Conservation (phyloP, 2,329 filamentous ascomycete species). For the Aureobasidium sp. region DNA sequence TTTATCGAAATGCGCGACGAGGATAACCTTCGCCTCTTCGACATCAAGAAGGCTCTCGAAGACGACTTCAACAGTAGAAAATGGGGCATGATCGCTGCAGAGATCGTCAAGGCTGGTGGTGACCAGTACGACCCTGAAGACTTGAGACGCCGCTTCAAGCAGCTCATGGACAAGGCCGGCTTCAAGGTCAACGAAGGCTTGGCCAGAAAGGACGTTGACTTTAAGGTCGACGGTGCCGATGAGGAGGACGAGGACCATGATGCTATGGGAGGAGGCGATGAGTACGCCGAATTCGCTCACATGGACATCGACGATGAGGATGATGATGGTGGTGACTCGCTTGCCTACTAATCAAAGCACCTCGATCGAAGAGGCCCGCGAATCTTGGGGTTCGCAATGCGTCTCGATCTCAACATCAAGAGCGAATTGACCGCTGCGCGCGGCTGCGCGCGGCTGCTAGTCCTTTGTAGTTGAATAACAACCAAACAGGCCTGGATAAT, state of each 20-base stretch:
- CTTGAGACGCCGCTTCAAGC: slow-evolving; percentile 33
- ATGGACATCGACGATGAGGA: not conserved
- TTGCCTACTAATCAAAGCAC: not conserved
- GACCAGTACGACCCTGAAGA: slow-evolving; percentile 21
- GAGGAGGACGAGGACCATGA: not conserved
- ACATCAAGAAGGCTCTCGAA: slow-evolving; percentile 32
- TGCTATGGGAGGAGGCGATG: not conserved
- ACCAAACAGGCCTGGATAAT: no score
- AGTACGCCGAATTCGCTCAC: not conserved
- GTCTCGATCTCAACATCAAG: no score
- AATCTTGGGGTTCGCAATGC: not conserved
- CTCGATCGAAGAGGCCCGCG: not conserved
- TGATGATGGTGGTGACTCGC: not conserved
- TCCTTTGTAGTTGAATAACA: no score
- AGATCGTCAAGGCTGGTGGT: slow-evolving; percentile 24
- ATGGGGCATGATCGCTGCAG: slow-evolving; percentile 29
- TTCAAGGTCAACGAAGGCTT: not conserved
- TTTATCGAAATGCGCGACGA: slow-evolving; percentile 28
- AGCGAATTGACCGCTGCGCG: no score
- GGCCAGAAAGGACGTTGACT: not conserved
- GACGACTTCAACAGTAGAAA: slow-evolving; percentile 30
- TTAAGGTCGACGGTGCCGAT: not conserved
- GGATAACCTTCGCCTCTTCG: slow-evolving; percentile 26
- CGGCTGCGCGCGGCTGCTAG: no score
- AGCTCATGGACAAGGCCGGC: slow-evolving; percentile 24